Base-by-base conservation (phyloP, 2,329 filamentous ascomycete genomes). In the Sporothrix phasma region DNA sequence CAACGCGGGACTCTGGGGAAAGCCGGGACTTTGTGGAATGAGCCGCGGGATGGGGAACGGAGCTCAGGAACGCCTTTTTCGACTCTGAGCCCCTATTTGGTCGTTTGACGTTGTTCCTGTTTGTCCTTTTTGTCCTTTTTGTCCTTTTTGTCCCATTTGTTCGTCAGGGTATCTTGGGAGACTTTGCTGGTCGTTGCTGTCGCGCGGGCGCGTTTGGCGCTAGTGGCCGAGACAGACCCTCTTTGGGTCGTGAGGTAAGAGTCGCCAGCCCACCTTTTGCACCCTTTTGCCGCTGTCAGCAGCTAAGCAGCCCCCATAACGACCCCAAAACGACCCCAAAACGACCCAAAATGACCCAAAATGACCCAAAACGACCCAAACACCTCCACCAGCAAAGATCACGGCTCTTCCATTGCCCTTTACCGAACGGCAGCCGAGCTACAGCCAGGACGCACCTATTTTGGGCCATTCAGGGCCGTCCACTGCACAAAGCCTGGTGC, bases 351-450 rank as follows among this genome's bases (percentile, higher is more conserved):
- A n/a, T n/a, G n/a, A n/a, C n/a, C n/a, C n/a, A n/a, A n/a, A n/a
- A n/a, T n/a, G n/a, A n/a, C n/a, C n/a, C n/a, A n/a, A n/a, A n/a
- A n/a, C n/a, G n/a, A n/a, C n/a, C n/a, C n/a, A n/a, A n/a, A 37
- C 34, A 37, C 34, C 39, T 17, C 15, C 39, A 43, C 2, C 34
- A 58, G 29, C 45, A 39, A 13, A 22, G 22, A 13, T 24, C 11
- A 19, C 43, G 58, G 58, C 37, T 47, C 45, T 51, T 39, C 29
- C 39, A 19, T 34, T 43, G 17, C 34, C 47, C 31, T 65, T 65
- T 65, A 61, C 64, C 64, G 64, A 65, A 37, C 61, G 47, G 64
- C 43, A 63, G 64, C 64, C 64, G 64, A 65, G 61, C 61, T 61
- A 41, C 17, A 37, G 24, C 19, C 26, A 53, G 26, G 22, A 41